Evolutionary conservation across 768 basidiomycete species (phyloP).

Genomic region (Lentinula detonsa): DNA sequence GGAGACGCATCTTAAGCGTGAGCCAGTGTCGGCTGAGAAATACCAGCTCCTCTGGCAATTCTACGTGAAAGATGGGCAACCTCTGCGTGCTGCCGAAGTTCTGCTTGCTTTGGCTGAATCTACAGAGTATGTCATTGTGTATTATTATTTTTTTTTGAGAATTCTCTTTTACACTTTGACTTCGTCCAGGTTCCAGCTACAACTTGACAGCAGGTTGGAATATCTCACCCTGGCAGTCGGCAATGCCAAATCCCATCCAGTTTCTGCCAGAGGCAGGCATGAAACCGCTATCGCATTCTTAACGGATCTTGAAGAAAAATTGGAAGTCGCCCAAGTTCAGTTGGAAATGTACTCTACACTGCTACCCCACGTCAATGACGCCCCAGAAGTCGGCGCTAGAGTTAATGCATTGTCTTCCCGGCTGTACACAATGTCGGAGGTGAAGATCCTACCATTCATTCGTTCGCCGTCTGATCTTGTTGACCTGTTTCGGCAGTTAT

Average conservation of each 20-base stretch:
- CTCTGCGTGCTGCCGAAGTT: conserved; percentile 82
- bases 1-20: conserved; percentile 80
- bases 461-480: background rate
- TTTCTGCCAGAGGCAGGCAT: conserved; percentile 68
- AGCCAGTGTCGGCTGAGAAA: conserved; percentile 75
- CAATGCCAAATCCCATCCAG: conserved; percentile 92
- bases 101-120: conserved; percentile 81
- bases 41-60: conserved; percentile 94
- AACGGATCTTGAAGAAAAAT: conserved; percentile 91
- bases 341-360: conserved; percentile 80
- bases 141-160: background rate
- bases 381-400: conserved; percentile 56
- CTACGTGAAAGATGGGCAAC: conserved; percentile 89
- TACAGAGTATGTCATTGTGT: conserved; percentile 50
- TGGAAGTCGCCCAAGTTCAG: conserved; percentile 96
- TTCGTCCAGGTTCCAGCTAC: conserved; percentile 50
- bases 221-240: conserved; percentile 92
- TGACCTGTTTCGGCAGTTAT: conserved; percentile 49
- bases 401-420: conserved; percentile 52
- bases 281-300: conserved; percentile 93
- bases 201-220: conserved; percentile 75
- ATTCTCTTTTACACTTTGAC: background rate
- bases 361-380: conserved; percentile 52
- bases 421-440: conserved; percentile 82
- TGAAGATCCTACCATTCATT: conserved; percentile 19